Conservation (phyloP, 2,329 filamentous ascomycete species). For the Raffaelea arxii region DNA sequence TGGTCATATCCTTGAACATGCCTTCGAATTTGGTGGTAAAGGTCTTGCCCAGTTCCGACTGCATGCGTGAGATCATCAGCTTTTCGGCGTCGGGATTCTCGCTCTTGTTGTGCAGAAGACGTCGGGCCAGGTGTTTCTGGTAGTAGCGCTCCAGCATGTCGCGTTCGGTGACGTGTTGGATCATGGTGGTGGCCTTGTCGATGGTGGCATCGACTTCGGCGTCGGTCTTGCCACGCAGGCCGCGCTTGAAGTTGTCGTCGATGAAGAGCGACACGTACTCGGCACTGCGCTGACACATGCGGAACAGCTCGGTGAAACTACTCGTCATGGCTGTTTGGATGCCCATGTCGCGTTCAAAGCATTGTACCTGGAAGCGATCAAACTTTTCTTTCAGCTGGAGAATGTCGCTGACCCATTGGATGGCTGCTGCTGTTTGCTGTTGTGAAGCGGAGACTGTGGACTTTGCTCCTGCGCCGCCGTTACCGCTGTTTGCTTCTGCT, state of each 20-base stretch:
- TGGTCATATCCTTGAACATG: slow-evolving; percentile 95
- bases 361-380: slow-evolving; percentile 63
- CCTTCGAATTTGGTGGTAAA: slow-evolving; percentile 90
- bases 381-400: slow-evolving; percentile 81
- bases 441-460: slow-evolving; percentile 51
- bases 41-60: slow-evolving; percentile 87
- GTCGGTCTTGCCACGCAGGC: slow-evolving; percentile 82
- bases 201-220: slow-evolving; percentile 73
- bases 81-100: slow-evolving; percentile 89
- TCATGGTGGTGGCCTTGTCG: slow-evolving; percentile 79
- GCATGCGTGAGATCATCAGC: slow-evolving; percentile 94
- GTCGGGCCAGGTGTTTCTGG: slow-evolving; percentile 87
- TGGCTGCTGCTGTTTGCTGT: slow-evolving; percentile 75
- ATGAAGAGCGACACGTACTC: slow-evolving; percentile 96
- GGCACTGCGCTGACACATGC: slow-evolving; percentile 72
- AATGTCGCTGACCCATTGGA: slow-evolving; percentile 93
- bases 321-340: slow-evolving; percentile 75
- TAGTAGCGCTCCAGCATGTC: slow-evolving; percentile 97
- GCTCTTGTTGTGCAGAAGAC: slow-evolving; percentile 79
- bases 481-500: background rate
- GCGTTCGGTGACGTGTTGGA: slow-evolving; percentile 84
- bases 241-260: slow-evolving; percentile 90
- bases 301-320: slow-evolving; percentile 90
- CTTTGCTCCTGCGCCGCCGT: slow-evolving; percentile 19
- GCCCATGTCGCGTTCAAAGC: slow-evolving; percentile 66